These are phyloP conservation scores for Macadamia integrifolia DNA, from an alignment of 164 flowering plant genomes.

Conservation along the genomic window DNA sequence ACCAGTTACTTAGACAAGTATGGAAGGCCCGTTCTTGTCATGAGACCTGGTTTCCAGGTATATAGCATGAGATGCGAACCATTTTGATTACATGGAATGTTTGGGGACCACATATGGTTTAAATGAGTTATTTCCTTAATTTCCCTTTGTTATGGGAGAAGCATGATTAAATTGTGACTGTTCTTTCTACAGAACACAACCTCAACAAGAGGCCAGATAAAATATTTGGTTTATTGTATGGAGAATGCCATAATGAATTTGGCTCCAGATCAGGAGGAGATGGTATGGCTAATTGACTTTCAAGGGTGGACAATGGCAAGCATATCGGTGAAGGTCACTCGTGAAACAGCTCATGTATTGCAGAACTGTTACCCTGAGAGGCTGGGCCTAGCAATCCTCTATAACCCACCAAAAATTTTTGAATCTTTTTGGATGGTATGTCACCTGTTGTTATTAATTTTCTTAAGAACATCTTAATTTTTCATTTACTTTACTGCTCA, in stretches of 20 bases:
- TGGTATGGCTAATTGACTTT: slow-evolving; percentile 83
- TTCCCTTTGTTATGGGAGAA: background rate
- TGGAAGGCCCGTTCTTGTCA: slow-evolving; percentile 58
- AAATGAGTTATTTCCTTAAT: background rate
- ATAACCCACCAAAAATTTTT: slow-evolving; percentile 73
- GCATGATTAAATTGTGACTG: background rate
- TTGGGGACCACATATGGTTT: background rate
- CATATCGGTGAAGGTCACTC: slow-evolving; percentile 47
- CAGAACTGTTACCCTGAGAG: slow-evolving; percentile 88
- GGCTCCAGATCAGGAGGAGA: slow-evolving; percentile 67
- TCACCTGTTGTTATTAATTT: background rate
- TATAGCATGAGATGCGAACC: too few relatives aligned
- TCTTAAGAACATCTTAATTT: too few relatives aligned
- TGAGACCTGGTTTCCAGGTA: slow-evolving; percentile 71
- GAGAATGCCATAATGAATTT: slow-evolving; percentile 72
- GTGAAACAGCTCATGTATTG: slow-evolving; percentile 55
- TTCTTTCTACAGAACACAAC: slow-evolving; percentile 42
- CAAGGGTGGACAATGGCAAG: slow-evolving; percentile 51
- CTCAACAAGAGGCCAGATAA: slow-evolving; percentile 51
- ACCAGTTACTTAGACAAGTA: slow-evolving; percentile 45
- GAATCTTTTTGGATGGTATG: slow-evolving; percentile 73
- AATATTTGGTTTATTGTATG: slow-evolving; percentile 63
- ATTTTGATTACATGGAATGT: background rate
- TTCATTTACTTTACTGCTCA: background rate
- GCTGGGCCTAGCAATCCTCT: slow-evolving; percentile 63